A percentile compares a stretch with the other conserved stretches of the same genome.
Evolutionary conservation across 805 yeast species (phyloP).

Genomic region (Barnettozyma populi): DNA sequence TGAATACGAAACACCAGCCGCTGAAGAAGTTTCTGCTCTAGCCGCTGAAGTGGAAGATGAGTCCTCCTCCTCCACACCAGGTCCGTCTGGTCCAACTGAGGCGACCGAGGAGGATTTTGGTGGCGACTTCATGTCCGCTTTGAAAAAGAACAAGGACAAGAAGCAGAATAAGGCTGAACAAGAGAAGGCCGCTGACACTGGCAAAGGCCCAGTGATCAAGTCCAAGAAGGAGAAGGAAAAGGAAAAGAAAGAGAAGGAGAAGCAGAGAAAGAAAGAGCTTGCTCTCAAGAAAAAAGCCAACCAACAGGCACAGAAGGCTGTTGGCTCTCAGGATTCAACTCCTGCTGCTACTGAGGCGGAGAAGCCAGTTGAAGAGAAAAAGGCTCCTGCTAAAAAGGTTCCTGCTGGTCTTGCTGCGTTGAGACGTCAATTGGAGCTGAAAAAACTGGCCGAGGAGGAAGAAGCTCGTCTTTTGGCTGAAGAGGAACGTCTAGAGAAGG

Average conservation of each 20-base stretch:
- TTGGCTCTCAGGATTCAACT: conserved; percentile 4
- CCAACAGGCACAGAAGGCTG: conserved; percentile 21
- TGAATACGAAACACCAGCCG: conserved; percentile 44
- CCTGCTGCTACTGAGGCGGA: conserved; percentile 16
- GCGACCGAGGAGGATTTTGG: conserved; percentile 39
- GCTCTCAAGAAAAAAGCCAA: conserved; percentile 82
- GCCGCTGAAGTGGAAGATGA: conserved; percentile 16
- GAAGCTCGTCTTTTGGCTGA: conserved; percentile 69
- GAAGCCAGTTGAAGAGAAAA: conserved; percentile 18
- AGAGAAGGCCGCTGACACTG: conserved; percentile 30
- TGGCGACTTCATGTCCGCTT: conserved; percentile 76
- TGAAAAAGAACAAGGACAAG: conserved; percentile 75
- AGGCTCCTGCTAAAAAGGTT: conserved; percentile 53
- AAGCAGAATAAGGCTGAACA: conserved; percentile 48
- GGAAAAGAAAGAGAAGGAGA: conserved; percentile 90
- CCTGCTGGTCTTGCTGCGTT: conserved; percentile 91
- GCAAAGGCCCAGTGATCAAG: conserved; percentile 61
- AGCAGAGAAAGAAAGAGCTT: conserved; percentile 83
- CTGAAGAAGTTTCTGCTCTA: conserved; percentile 48
- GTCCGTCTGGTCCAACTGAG: conserved; percentile 27
- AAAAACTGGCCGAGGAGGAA: conserved; percentile 85
- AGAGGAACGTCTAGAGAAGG: conserved; percentile 47
- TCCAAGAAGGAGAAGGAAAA: conserved; percentile 92
- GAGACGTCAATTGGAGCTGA: conserved; percentile 81
- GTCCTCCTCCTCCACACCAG: conserved; percentile 14